These are phyloP conservation scores for Leccinum ochraceum DNA, from an alignment of 768 basidiomycete genomes.

Conservation along the genomic window DNA sequence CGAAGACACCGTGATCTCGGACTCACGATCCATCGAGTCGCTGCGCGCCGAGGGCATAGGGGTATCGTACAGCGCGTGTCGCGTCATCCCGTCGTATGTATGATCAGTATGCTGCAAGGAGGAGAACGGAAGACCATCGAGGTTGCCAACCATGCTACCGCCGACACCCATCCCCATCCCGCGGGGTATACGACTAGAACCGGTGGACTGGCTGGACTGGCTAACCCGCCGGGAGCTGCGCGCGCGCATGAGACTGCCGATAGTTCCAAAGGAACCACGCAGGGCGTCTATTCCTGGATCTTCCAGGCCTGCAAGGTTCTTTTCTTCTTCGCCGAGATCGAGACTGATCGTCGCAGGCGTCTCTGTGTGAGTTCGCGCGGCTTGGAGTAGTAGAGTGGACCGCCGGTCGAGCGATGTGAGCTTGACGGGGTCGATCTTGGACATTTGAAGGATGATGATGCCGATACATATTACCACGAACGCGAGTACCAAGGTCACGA, in stretches of 20 bases:
- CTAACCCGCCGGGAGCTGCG: constrained; percentile 54
- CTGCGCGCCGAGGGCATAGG: constrained; percentile 58
- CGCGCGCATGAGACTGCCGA: constrained; percentile 88
- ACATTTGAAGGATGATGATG: constrained; percentile 94
- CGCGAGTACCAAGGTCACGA: constrained; percentile 89
- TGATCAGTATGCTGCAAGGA: constrained; percentile 33
- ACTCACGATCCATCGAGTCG: constrained; percentile 42
- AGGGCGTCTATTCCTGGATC: constrained; percentile 94
- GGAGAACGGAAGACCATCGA: constrained; percentile 25
- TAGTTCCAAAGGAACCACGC: constrained; percentile 86
- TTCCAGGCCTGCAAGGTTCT: constrained; percentile 58
- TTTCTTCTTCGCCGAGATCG: constrained; percentile 60
- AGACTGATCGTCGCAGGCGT: constrained; percentile 34
- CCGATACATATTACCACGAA: constrained; percentile 92
- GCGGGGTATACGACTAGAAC: constrained; percentile 22
- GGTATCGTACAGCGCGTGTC: constrained; percentile 88
- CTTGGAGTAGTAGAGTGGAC: constrained; percentile 88
- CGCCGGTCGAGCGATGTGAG: constrained; percentile 83
- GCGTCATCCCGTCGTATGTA: constrained; percentile 55
- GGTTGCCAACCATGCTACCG: constrained; percentile 31
- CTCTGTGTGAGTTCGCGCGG: constrained; percentile 72
- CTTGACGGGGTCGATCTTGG: constrained; percentile 84
- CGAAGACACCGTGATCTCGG: constrained; percentile 29
- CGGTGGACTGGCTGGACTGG: constrained; percentile 41
- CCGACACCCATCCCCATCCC: constrained; percentile 26